Base-by-base conservation (phyloP, 2,329 filamentous ascomycete genomes). In the Penicillium corylophilum region DNA sequence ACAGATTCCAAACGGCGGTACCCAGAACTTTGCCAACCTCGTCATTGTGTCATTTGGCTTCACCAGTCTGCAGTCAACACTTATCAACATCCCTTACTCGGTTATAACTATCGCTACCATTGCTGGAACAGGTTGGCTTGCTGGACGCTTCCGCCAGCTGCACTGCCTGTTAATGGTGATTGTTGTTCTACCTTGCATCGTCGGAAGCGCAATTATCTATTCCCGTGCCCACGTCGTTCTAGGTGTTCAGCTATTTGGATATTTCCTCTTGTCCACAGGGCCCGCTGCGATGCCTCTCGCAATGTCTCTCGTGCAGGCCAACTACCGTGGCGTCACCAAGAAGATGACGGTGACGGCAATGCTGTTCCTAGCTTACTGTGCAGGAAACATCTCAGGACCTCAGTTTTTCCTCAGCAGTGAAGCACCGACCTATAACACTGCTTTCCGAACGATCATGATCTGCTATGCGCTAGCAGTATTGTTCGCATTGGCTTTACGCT, bases 1-100 rank as follows among this genome's bases (percentile, higher is more conserved):
- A 0, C 58, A 64, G 33, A 84, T 86, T 22, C 82, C 83, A 36
- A 86, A 85, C 54, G 82, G 82, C 28, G 83, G 83, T 22, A 82
- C 81, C 0, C 79, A 82, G 58, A 81, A 77, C 58, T 84, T 85
- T 16, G 50, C 54, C 22, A 62, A 61, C 44, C 52, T 62, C 2
- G 58, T 62, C 6, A 51, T 62, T 24, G 50, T 48, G 7, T 61
- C 57, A 1, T 61, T 62, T 12, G 60, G 60, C 1, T 62, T 61
- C 36, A 59, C 60, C 2, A 62, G 46, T 28, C 23, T 60, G 9
- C 53, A 62, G 38, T 60, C 59, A 1, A 62, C 59, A 76, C 79
- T 16, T 28, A 76, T 85, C 64, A 82, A 82, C 58, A 82, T 84
- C 48, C 82, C 82, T 2, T 82, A 83, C 55, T 83, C 80, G 0